Base-by-base conservation (phyloP, 805 yeast species). In the Candida ulmi region DNA sequence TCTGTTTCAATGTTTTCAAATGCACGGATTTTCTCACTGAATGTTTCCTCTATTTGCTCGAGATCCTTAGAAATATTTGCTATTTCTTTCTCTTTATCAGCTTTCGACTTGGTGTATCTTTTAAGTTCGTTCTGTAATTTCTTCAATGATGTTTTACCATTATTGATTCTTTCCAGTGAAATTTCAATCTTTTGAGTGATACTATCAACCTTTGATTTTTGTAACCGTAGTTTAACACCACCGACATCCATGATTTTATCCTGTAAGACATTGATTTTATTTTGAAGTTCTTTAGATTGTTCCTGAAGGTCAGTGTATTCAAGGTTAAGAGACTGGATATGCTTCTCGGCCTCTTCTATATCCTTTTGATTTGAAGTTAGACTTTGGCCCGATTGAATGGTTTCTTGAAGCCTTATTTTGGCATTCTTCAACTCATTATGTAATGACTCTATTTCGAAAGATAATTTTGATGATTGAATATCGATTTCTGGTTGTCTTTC, bases 211-310 rank as follows among this genome's bases (percentile, higher is more conserved):
- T 79, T 83, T 1, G 95, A 76, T 44, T 78, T 83, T 52, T 88
- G 96, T 44, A 84, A 59, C 41, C 86, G 78, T 46, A 93, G 68
- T 45, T 79, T 79, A 8, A 85, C 81, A 44, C 99, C 99, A 39
- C 99, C 99, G 39, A 87, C 82, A 36, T 84, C 81, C 85, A 90
- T 78, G 30, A 93, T 87, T 54, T 80, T 73, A 41, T 81, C 85
- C 48, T 88, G 90, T 3, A 90, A 62, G 0, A 50, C 68, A 11
- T 70, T 68, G 30, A 93, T 83, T 41, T 74, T 68, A 7, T 60
- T 53, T 55, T 78, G 86, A 31, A 76, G 60, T 25, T 72, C 77
- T 21, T 65, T 61, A 47, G 88, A 77, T 47, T 76, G 76, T 3
- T 64, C 62, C 51, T 76, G 71, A 8, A 88, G 57, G 4, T 53